Evolutionary conservation across 1,284 basidiomycete genomes (phyloP).

Genomic region (Cronartium quercuum): DNA sequence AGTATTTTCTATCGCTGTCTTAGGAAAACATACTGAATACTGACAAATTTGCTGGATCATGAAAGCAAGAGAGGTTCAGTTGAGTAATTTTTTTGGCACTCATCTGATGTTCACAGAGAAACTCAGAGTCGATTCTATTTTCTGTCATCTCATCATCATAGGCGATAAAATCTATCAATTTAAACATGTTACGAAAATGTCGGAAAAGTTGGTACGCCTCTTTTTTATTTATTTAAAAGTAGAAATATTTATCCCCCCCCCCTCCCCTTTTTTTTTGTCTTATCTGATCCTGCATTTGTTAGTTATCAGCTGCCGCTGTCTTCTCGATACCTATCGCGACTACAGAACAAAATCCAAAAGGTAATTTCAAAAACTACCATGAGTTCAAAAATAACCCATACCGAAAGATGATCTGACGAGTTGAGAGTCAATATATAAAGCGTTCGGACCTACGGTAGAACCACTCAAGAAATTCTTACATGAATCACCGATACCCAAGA

Average conservation of each 20-base stretch:
- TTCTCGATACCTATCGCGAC: conserved; percentile 45
- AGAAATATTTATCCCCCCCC: neutral
- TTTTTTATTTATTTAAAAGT: neutral
- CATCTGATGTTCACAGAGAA: neutral
- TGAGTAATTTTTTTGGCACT: neutral
- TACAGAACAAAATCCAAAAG: conserved; percentile 47
- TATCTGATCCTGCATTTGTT: neutral
- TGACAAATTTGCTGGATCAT: neutral
- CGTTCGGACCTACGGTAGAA: conserved; percentile 39
- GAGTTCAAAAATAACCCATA: conserved; percentile 42
- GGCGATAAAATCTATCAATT: conserved; percentile 5
- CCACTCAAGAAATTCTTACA: conserved; percentile 40
- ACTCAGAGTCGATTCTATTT: neutral
- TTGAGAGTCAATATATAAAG: neutral
- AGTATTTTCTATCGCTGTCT: neutral
- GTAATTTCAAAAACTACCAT: conserved; percentile 24
- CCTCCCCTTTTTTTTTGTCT: neutral
- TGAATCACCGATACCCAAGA: conserved; percentile 42
- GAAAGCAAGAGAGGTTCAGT: conserved; percentile 26
- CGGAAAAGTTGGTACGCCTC: conserved; percentile 1
- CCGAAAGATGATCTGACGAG: conserved; percentile 21
- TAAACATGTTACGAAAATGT: conserved; percentile 7
- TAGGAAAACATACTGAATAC: neutral
- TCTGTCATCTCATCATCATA: neutral
- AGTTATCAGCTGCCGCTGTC: conserved; percentile 43